phyloP scores from a whole-genome alignment of 2,329 filamentous ascomycete species.

The Penicillium sp. region DNA sequence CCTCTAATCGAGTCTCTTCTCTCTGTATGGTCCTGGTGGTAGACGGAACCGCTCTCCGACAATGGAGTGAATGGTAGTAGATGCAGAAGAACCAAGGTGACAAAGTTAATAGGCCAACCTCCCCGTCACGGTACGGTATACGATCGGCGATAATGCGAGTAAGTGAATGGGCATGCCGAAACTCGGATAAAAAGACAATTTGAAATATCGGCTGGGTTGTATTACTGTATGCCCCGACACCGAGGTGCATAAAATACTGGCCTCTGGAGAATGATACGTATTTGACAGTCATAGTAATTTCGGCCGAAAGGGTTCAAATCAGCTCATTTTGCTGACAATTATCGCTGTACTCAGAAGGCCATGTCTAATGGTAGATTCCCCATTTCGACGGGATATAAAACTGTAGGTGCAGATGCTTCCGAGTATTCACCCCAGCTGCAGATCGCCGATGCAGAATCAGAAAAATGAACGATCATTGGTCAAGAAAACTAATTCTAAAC shows the following conservation, averaged over 20 bases:
- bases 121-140: constrained; percentile 41
- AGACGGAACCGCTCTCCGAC: constrained; percentile 49
- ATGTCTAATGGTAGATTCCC: not conserved
- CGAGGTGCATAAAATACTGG: not conserved
- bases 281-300: not conserved
- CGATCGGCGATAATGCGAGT: constrained; percentile 40
- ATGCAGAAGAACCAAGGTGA: constrained; percentile 46
- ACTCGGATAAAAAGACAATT: not conserved
- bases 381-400: too few relatives aligned
- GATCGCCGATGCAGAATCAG: too few relatives aligned
- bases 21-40: constrained; percentile 35
- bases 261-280: not conserved
- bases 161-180: constrained; percentile 42
- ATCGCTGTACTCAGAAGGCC: not conserved
- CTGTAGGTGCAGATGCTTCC: too few relatives aligned
- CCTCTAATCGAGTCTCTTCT: constrained; percentile 46
- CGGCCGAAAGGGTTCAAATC: not conserved
- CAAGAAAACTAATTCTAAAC: too few relatives aligned
- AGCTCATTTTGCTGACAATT: not conserved
- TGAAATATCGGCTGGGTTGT: not conserved
- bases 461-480: too few relatives aligned
- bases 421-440: too few relatives aligned
- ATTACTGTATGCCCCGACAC: not conserved
- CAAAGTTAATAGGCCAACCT: constrained; percentile 47
- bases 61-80: constrained; percentile 48